Conservation (phyloP, 805 yeast species). For the Starmera pachycereana region DNA sequence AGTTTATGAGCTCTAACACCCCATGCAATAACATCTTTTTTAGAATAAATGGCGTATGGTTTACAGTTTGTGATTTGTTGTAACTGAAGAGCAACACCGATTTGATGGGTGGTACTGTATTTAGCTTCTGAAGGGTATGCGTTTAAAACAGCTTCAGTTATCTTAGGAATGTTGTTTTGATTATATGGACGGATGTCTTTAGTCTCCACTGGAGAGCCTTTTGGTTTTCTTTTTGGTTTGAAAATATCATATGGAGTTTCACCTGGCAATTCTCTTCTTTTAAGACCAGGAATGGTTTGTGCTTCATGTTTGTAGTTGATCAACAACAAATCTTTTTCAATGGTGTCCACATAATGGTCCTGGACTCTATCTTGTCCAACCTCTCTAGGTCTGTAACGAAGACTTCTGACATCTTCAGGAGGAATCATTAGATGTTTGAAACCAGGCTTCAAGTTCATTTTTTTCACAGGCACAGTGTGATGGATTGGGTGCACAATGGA, state of each 20-base stretch:
- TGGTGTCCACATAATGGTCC: constrained; percentile 66
- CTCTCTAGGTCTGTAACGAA: constrained; percentile 63
- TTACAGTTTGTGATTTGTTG: constrained; percentile 93
- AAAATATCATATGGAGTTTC: constrained; percentile 82
- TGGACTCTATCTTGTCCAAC: constrained; percentile 72
- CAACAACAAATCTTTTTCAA: constrained; percentile 69
- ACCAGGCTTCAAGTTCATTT: constrained; percentile 63
- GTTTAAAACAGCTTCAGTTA: constrained; percentile 60
- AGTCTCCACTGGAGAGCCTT: constrained; percentile 63
- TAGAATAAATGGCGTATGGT: constrained; percentile 64
- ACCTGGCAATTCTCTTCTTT: constrained; percentile 78
- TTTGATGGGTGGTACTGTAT: constrained; percentile 59
- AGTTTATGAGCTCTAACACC: constrained; percentile 77
- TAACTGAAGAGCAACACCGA: constrained; percentile 67
- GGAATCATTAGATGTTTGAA: constrained; percentile 58
- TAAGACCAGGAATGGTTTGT: constrained; percentile 45
- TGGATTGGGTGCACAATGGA: constrained; percentile 87
- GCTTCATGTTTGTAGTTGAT: constrained; percentile 66
- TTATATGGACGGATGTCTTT: constrained; percentile 63
- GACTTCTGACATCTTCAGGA: constrained; percentile 69
- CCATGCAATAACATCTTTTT: constrained; percentile 78
- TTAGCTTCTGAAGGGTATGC: constrained; percentile 68
- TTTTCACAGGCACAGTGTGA: constrained; percentile 70
- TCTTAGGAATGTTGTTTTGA: constrained; percentile 61
- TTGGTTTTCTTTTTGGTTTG: constrained; percentile 68